A percentile compares a stretch with the other conserved stretches of the same genome.
These are phyloP conservation scores for Mortierella alpina DNA, from an alignment of 192 early-diverging fungal genomes.

Conservation along the genomic window DNA sequence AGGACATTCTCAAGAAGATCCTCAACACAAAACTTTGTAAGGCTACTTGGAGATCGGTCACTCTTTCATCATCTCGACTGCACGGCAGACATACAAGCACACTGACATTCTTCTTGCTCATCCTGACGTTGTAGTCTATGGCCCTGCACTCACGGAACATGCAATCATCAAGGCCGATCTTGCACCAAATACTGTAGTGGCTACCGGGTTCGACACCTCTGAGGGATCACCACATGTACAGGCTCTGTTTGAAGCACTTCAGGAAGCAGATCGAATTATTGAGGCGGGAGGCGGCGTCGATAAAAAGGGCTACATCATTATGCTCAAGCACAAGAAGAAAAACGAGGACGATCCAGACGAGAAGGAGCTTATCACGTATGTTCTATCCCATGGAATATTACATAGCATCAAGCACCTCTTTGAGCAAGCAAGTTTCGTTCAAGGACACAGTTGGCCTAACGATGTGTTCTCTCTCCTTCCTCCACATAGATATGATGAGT, in stretches of 20 bases:
- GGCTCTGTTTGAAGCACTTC: conserved; percentile 71
- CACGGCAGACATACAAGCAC: neutral
- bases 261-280: conserved; percentile 79
- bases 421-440: neutral
- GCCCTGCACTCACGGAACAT: conserved; percentile 90
- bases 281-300: conserved; percentile 45
- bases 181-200: conserved; percentile 68
- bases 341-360: conserved; percentile 50
- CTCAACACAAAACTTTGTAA: conserved; percentile 68
- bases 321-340: conserved; percentile 58
- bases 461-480: neutral
- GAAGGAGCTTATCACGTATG: conserved; percentile 51
- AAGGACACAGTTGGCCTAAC: neutral
- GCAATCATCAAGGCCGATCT: conserved; percentile 74
- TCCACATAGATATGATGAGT: conserved; percentile 70
- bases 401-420: neutral
- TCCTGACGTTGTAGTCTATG: conserved; percentile 68
- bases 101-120: neutral
- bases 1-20: conserved; percentile 74
- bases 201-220: conserved; percentile 68
- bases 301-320: conserved; percentile 71
- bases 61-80: no score
- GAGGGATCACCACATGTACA: conserved; percentile 69
- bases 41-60: neutral
- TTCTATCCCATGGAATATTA: conserved; percentile 1